Evolutionary conservation across 129 eudicot species (phyloP).

Genomic region (Flaveria linearis): DNA sequence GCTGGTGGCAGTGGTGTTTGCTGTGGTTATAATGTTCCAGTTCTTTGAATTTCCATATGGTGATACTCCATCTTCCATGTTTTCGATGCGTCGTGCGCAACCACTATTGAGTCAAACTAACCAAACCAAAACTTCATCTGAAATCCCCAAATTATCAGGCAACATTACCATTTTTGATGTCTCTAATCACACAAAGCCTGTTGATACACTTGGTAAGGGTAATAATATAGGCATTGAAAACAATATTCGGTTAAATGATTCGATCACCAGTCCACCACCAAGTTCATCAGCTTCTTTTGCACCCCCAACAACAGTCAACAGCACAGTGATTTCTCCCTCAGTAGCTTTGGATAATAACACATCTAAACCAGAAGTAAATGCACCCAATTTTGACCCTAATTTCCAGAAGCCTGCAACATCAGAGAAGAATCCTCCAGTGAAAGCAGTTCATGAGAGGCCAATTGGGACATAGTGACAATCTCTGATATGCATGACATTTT

Average conservation of each 20-base stretch:
- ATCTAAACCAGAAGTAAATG: conserved; percentile 4
- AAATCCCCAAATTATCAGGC: conserved; percentile 14
- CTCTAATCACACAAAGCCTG: conserved; percentile 23
- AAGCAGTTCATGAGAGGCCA: conserved; percentile 27
- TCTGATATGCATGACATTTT: conserved; percentile 56
- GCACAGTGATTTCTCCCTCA: conserved; percentile 22
- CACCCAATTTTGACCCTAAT: conserved; percentile 7
- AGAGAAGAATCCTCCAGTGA: conserved; percentile 28
- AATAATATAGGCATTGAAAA: conserved; percentile 8
- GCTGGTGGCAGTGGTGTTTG: conserved; percentile 63
- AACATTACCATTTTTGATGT: conserved; percentile 27
- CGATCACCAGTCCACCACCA: conserved; percentile 26
- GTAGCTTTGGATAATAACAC: conserved; percentile 26
- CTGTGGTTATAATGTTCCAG: conserved; percentile 52
- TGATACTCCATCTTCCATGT: conserved; percentile 45
- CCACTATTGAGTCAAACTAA: conserved; percentile 21
- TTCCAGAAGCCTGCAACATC: conserved; percentile 16
- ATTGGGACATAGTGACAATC: conserved; percentile 46
- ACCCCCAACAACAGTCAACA: conserved; percentile 17
- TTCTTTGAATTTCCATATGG: conserved; percentile 74
- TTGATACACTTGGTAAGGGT: conserved; percentile 15
- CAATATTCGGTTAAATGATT: conserved; percentile 18
- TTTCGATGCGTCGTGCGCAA: conserved; percentile 41
- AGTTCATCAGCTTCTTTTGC: conserved; percentile 33
- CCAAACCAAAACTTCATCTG: conserved; percentile 24